Evolutionary conservation across 441 rosid genomes (phyloP).

Genomic region (Arabidopsis hybrid): DNA sequence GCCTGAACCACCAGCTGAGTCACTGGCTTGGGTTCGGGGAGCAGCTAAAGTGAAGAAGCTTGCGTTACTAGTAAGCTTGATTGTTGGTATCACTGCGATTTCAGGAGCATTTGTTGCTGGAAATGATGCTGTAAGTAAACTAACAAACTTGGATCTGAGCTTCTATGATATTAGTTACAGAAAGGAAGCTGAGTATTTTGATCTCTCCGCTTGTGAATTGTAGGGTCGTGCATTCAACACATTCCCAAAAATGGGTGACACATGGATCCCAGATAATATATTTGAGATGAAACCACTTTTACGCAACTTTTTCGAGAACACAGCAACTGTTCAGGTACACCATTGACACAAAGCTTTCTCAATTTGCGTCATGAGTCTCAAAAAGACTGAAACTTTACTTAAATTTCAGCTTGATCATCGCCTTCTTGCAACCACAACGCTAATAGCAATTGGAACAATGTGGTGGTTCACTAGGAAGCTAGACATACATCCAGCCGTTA

Average conservation of each 20-base stretch:
- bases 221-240: constrained; percentile 92
- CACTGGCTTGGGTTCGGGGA: constrained; percentile 78
- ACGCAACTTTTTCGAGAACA: constrained; percentile 91
- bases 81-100: constrained; percentile 84
- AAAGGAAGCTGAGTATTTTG: constrained; percentile 8
- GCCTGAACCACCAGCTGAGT: constrained; percentile 95
- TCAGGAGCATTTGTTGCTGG: constrained; percentile 98
- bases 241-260: constrained; percentile 92
- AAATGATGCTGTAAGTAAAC: constrained; percentile 83
- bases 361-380: background rate
- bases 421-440: constrained; percentile 72
- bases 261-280: constrained; percentile 84
- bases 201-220: constrained; percentile 5
- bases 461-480: constrained; percentile 82
- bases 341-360: constrained; percentile 12
- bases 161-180: constrained; percentile 1
- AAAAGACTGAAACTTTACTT: constrained; percentile 19
- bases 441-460: constrained; percentile 55
- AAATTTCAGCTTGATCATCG: constrained; percentile 82
- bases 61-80: constrained; percentile 78
- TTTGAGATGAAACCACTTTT: constrained; percentile 79
- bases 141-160: constrained; percentile 2
- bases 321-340: constrained; percentile 82
- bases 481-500: constrained; percentile 86
- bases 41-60: constrained; percentile 86